Evolutionary conservation across 169 alveolate genomes (phyloP), one percentile per base, ranked within the genome.

Genomic region (Plasmodium adleri): DNA sequence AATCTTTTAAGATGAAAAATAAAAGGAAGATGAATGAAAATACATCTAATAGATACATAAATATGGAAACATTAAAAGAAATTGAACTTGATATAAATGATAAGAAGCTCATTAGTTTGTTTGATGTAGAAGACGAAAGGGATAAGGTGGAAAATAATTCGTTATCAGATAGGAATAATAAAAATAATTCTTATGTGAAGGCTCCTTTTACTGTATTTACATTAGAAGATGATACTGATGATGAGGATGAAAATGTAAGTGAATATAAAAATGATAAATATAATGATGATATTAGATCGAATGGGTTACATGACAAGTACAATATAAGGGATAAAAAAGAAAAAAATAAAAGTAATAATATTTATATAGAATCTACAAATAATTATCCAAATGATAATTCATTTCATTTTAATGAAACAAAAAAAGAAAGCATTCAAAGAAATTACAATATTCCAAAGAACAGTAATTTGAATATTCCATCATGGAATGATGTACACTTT

Each of bases 191-290:
- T 24, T 70, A 80, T 26, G 63, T 80, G 4, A 78, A 80, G 32
- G 90, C 90, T 6, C 90, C 90, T 8, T 60, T 80, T 22, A 67
- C 90, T 20, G 72, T 80, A n/a, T 80, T 80, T 54, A 68, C 90
- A 0, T 2, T 68, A 32, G 73, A 80, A 22, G 62, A 68, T 60
- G 28, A 20, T n/a, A 75, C 39, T 1, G 62, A 39, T 4, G 76
- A 62, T 15, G 56, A 28, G 52, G 56, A 62, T 7, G 26, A 6
- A n/a, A 39, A 64, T 13, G 24, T 24, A 10, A 49, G 24, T 22
- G 67, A 72, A 13, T 17, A 50, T 45, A 24, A 28, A 13, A 26
- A 22, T 45, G 63, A 50, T 24, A 13, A 45, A 8, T 12, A 70
- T 47, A 7, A 28, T 20, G 58, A 43, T 1, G 63, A 72, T 52